These are phyloP conservation scores for Coffea eugenioides DNA, from an alignment of 257 asterid genomes.

Conservation along the genomic window DNA sequence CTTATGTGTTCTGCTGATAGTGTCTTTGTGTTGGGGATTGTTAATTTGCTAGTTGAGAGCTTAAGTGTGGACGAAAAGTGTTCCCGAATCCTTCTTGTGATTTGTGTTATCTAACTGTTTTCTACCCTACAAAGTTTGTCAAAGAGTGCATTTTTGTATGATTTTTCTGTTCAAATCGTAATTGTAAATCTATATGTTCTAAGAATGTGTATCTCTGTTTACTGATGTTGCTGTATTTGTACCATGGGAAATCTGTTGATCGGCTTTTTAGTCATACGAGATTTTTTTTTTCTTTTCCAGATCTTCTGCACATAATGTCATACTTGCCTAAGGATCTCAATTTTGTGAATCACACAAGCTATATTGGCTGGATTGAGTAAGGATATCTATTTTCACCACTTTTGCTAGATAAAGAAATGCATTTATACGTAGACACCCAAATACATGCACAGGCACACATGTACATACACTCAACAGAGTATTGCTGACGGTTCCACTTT, in stretches of 20 bases:
- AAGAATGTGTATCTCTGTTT: neutral
- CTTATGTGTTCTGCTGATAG: neutral
- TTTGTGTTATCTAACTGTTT: slow-evolving; percentile 39
- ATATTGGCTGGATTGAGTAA: slow-evolving; percentile 97
- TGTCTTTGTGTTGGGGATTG: neutral
- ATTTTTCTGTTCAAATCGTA: neutral
- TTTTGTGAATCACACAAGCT: slow-evolving; percentile 88
- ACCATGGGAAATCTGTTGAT: neutral
- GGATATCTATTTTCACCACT: slow-evolving; percentile 26
- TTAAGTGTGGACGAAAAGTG: neutral
- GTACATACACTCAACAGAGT: neutral
- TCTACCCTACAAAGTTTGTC: slow-evolving; percentile 62
- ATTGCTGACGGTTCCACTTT: neutral
- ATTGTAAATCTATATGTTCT: neutral
- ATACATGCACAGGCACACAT: neutral
- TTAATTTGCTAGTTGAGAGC: neutral
- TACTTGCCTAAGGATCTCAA: slow-evolving; percentile 86
- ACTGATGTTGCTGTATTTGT: neutral
- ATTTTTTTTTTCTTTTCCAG: slow-evolving; percentile 44
- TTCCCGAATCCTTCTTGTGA: neutral
- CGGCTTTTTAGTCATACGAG: slow-evolving; percentile 12
- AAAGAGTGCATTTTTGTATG: neutral
- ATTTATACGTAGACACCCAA: neutral
- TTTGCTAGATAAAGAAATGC: neutral
- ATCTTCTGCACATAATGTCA: slow-evolving; percentile 88